These are phyloP conservation scores for Cladorrhinum sp. DNA, from an alignment of 2,329 filamentous ascomycete species.

Conservation along the genomic window DNA sequence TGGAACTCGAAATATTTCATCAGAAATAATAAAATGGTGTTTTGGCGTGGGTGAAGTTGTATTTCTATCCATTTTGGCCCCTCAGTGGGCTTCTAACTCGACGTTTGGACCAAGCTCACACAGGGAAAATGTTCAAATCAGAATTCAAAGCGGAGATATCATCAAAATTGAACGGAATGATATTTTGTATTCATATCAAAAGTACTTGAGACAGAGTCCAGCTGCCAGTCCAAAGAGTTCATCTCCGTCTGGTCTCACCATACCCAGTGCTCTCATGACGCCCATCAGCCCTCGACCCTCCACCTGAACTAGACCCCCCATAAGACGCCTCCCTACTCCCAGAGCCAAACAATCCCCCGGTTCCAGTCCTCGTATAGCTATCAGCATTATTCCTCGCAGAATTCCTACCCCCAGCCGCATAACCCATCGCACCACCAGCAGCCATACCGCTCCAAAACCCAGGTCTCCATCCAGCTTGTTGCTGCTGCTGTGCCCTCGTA, in stretches of 20 bases:
- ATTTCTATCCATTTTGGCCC: too few relatives aligned
- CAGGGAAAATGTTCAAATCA: too few relatives aligned
- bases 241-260: conserved; percentile 59
- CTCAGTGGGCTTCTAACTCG: neutral
- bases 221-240: too few relatives aligned
- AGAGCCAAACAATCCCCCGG: conserved; percentile 33
- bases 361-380: conserved; percentile 24
- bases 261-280: conserved; percentile 70
- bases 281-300: conserved; percentile 33
- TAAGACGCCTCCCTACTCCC: conserved; percentile 34
- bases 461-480: conserved; percentile 55
- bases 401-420: conserved; percentile 53
- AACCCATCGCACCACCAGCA: conserved; percentile 66
- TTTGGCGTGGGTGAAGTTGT: too few relatives aligned
- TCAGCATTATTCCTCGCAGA: conserved; percentile 19
- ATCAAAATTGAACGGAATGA: too few relatives aligned
- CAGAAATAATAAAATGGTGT: too few relatives aligned
- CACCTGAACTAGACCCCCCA: conserved; percentile 26
- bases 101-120: too few relatives aligned
- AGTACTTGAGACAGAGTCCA: too few relatives aligned
- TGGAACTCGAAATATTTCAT: too few relatives aligned
- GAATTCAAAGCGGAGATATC: too few relatives aligned
- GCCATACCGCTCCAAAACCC: conserved; percentile 73
- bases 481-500: neutral
- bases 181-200: too few relatives aligned